Percentiles rank a stretch among this genome's conserved stretches.
These are phyloP conservation scores for Aspergillus carlsbadensis DNA, from an alignment of 495 filamentous ascomycete genomes.

Conservation along the genomic window DNA sequence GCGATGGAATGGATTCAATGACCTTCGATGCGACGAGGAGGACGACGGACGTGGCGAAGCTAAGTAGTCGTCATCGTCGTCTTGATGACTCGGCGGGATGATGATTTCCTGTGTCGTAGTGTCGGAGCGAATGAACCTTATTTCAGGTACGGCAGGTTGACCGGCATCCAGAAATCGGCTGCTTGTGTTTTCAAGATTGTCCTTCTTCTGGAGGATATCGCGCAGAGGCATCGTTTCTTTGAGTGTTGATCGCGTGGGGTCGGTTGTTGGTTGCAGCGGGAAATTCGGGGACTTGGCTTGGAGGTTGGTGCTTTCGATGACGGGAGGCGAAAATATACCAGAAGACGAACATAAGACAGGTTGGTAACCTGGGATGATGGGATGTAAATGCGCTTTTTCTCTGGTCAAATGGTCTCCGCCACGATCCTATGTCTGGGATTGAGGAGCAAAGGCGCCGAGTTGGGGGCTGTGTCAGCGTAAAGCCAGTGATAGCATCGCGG, in stretches of 20 bases:
- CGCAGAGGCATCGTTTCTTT: constrained; percentile 63
- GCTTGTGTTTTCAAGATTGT: constrained; percentile 46
- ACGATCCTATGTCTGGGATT: neutral
- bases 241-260: constrained; percentile 12
- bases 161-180: constrained; percentile 11
- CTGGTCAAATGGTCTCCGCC: neutral
- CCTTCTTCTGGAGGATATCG: constrained; percentile 73
- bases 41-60: constrained; percentile 20
- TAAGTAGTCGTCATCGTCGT: constrained; percentile 36
- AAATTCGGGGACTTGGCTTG: neutral
- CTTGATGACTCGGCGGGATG: constrained; percentile 56
- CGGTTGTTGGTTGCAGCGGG: constrained; percentile 1
- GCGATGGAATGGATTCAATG: constrained; percentile 50
- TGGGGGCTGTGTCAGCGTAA: constrained; percentile 13
- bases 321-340: neutral
- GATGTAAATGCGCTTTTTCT: neutral
- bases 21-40: constrained; percentile 44
- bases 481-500: constrained; percentile 4
- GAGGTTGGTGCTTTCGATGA: neutral
- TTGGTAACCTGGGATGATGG: neutral
- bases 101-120: constrained; percentile 78
- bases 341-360: neutral
- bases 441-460: constrained; percentile 1
- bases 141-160: constrained; percentile 55
- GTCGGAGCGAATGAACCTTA: constrained; percentile 83